phyloP scores from a whole-genome alignment of 441 rosid species.

The Gossypium lobatum region DNA sequence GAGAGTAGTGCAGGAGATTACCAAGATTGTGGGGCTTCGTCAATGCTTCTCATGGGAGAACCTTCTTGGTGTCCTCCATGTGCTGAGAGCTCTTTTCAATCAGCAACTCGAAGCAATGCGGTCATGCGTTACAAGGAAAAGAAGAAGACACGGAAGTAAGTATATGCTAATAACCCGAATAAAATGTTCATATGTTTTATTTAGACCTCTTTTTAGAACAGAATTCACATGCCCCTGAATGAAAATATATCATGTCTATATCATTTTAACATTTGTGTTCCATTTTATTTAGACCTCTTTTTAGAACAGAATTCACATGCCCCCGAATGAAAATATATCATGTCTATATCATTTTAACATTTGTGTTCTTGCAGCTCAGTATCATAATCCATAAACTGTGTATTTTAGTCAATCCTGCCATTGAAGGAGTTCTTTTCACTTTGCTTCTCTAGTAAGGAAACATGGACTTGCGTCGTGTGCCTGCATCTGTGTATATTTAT shows the following conservation, averaged over 20 bases:
- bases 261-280: too few relatives aligned
- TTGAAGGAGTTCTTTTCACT: neutral
- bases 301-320: too few relatives aligned
- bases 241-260: neutral
- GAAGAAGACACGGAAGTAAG: constrained; percentile 92
- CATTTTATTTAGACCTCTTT: too few relatives aligned
- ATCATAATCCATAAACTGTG: too few relatives aligned
- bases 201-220: too few relatives aligned
- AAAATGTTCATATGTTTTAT: too few relatives aligned
- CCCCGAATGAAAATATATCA: too few relatives aligned
- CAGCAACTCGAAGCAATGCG: constrained; percentile 70
- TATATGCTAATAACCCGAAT: neutral
- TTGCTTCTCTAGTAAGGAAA: neutral
- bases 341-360: too few relatives aligned
- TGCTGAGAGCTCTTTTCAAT: constrained; percentile 48
- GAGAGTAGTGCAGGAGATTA: constrained; percentile 74
- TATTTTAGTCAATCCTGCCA: too few relatives aligned
- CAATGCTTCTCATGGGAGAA: constrained; percentile 73
- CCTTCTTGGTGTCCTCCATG: constrained; percentile 85
- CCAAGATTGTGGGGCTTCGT: constrained; percentile 90
- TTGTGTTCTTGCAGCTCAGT: too few relatives aligned
- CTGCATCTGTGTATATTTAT: neutral
- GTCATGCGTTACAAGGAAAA: constrained; percentile 97
- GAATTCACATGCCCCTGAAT: too few relatives aligned
- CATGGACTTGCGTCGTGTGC: neutral